Evolutionary conservation across 1,139 yeast genomes (phyloP), one percentile per base, ranked within the genome.

Genomic region (Debaryomyces sp.): DNA sequence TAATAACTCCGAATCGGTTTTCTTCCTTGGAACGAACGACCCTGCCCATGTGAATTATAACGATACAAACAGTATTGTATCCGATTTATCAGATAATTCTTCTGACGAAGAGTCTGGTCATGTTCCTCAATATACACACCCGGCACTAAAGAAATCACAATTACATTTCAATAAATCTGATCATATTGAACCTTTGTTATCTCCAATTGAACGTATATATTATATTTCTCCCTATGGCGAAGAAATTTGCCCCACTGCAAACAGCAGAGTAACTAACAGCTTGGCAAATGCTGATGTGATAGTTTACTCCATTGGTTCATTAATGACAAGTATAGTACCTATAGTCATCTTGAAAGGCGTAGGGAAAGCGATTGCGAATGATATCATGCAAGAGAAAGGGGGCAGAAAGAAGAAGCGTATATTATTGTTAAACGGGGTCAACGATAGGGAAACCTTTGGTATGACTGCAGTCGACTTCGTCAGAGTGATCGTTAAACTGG

Each of bases 221-320:
- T 92, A 92, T 61, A 87, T 91, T 44, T 88, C 92, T 29, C 95
- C 96, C 0, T 89, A 88, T 59, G 96, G 96, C 0, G 90, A 88
- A 60, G 97, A 90, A 60, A 87, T 89, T 30, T 81, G 85, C 55
- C 97, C 97, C 2, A 67, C 75, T 23, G 94, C 95, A 1, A 87
- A 87, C 55, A 69, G 82, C 6, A 73, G 89, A 50, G 94, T 87
- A 0, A 64, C 82, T 1, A 65, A 80, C 0, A 75, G 81, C 21
- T 64, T 90, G 2, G 63, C 77, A 18, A 62, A 71, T 9, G 73
- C 88, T 0, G 80, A 85, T 44, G 77, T 80, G 12, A 67, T 91
- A 0, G 73, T 92, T 0, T 90, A 85, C 61, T 88, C 96, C 1
- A 87, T 92, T 50, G 97, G 97, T 1, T 88, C 96, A 2, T 70